Base-by-base conservation (phyloP, 768 basidiomycete species). In the Boletellus sp. region DNA sequence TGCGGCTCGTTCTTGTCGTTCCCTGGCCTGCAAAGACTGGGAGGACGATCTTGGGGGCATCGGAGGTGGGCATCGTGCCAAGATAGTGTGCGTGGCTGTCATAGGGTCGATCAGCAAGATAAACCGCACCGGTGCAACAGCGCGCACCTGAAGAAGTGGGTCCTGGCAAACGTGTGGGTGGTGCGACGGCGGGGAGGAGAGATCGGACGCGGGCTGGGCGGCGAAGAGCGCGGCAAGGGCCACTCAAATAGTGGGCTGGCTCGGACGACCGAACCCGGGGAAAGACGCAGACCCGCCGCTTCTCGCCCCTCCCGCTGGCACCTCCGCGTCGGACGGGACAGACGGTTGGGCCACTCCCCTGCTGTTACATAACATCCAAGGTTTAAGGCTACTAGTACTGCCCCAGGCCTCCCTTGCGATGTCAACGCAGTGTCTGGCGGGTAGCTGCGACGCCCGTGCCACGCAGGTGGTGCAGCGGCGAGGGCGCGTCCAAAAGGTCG, bases 21-120 rank as follows among this genome's bases (percentile, higher is more conserved):
- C 79, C 83, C 57, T 84, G 83, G 6, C 82, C 81, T 38, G 78
- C 71, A 55, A 84, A 84, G 16, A 81, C 63, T 4, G 78, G 82
- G 39, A 84, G 56, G 23, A 56, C 12, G 51, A 68, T 45, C 19
- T n/a, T 36, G 9, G 10, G 38, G 0, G 28, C 12, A 23, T 43
- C 40, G 46, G 50, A 46, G 54, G 36, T 28, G 23, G 34, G 20
- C 56, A 59, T 60, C 11, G 43, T 23, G 28, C 26, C 39, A 38
- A 13, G 42, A 26, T 23, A 42, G 24, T 6, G 39, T 22, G 16
- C 34, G 22, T 6, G 41, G 19, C 52, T 53, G 43, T 9, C 28
- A 36, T 1, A 5, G 24, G 7, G 22, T 16, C 17, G 5, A 48
- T 53, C 24, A 51, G 19, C 15, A 12, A 37, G 12, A 19, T 17